Percentiles rank a stretch among this genome's conserved stretches.
Conservation (phyloP, 441 rosid species). For the Erodium trifolium region DNA sequence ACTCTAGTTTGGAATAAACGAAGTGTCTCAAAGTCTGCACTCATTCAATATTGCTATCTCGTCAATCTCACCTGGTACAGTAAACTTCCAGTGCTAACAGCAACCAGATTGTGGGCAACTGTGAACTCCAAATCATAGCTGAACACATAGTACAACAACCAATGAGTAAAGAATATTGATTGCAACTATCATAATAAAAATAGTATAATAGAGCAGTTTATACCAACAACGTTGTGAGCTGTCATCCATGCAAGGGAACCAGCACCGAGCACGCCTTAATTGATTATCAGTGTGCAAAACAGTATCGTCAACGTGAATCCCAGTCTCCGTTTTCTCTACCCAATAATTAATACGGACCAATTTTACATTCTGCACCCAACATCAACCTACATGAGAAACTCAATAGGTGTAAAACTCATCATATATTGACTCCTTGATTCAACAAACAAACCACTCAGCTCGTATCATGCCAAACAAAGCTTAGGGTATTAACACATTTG, state of each 20-base stretch:
- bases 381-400: constrained; percentile 49
- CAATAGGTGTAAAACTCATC: constrained; percentile 32
- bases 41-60: constrained; percentile 14
- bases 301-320: constrained; percentile 70
- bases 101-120: constrained; percentile 79
- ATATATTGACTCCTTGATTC: constrained; percentile 22
- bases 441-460: background rate
- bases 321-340: constrained; percentile 83
- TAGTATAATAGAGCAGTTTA: constrained; percentile 10
- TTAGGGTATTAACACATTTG: background rate
- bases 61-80: constrained; percentile 64
- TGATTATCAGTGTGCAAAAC: constrained; percentile 88
- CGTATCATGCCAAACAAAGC: background rate
- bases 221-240: constrained; percentile 87
- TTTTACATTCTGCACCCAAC: constrained; percentile 91
- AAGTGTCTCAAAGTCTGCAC: background rate
- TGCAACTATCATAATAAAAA: constrained; percentile 11
- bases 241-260: constrained; percentile 93
- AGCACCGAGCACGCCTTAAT: constrained; percentile 86
- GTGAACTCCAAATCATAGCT: constrained; percentile 94
- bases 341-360: constrained; percentile 73
- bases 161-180: background rate
- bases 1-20: background rate
- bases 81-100: constrained; percentile 82
- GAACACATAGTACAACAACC: constrained; percentile 24